Evolutionary conservation across 1,139 yeast genomes (phyloP).

Genomic region (Debaryomyces fabryi): DNA sequence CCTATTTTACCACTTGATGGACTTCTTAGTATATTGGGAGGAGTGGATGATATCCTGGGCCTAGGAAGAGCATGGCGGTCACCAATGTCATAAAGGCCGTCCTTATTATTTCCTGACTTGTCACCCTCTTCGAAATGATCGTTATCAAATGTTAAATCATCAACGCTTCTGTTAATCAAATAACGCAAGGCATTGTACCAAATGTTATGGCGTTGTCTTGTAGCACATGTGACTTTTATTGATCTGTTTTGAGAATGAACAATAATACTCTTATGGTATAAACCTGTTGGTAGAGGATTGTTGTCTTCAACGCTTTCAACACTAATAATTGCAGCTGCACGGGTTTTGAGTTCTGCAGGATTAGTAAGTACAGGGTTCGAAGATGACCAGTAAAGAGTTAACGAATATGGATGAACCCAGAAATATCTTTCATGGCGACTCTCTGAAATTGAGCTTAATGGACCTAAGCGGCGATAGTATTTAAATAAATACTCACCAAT

Average conservation of each 20-base stretch:
- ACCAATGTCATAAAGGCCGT: slow-evolving; percentile 21
- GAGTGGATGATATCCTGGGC: slow-evolving; percentile 29
- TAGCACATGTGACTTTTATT: slow-evolving; percentile 83
- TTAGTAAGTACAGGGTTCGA: slow-evolving; percentile 78
- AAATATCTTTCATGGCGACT: slow-evolving; percentile 88
- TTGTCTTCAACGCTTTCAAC: slow-evolving; percentile 83
- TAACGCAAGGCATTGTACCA: slow-evolving; percentile 89
- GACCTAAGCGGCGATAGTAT: slow-evolving; percentile 79
- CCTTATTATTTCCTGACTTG: slow-evolving; percentile 17
- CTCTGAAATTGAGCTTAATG: slow-evolving; percentile 73
- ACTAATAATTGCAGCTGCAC: slow-evolving; percentile 78
- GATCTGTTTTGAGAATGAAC: slow-evolving; percentile 70
- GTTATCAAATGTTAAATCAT: slow-evolving; percentile 55
- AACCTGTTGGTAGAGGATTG: slow-evolving; percentile 88
- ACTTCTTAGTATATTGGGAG: slow-evolving; percentile 19
- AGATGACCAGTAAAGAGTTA: slow-evolving; percentile 88
- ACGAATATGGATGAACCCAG: slow-evolving; percentile 95
- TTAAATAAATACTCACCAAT: slow-evolving; percentile 91
- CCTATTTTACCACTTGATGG: slow-evolving; percentile 25
- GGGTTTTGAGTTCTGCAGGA: slow-evolving; percentile 65
- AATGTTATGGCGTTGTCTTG: slow-evolving; percentile 83
- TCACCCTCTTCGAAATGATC: slow-evolving; percentile 25
- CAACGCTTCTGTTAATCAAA: slow-evolving; percentile 68
- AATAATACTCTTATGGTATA: slow-evolving; percentile 82
- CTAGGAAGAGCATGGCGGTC: slow-evolving; percentile 39